Evolutionary conservation across 164 flowering plant species (phyloP).

Genomic region (Cinnamomum micranthum): DNA sequence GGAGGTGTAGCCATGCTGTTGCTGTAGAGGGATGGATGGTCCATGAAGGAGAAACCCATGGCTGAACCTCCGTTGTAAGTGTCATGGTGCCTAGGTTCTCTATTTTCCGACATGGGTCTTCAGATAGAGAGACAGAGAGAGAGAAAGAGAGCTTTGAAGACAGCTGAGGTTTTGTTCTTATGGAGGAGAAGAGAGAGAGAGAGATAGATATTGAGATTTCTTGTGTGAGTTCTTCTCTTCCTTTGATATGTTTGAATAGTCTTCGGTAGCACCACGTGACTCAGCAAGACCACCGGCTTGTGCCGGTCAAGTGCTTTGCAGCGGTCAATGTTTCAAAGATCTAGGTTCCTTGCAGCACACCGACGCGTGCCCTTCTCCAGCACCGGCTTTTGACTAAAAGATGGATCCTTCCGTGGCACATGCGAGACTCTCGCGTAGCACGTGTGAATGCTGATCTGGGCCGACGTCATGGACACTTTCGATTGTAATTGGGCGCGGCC

Average conservation of each 20-base stretch:
- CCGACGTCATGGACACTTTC: constrained; percentile 9
- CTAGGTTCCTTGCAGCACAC: background rate
- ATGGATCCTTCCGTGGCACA: constrained; percentile 20
- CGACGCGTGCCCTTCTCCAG: constrained; percentile 24
- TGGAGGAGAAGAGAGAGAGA: background rate
- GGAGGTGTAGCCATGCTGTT: background rate
- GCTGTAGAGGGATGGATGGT: background rate
- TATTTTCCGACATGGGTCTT: constrained; percentile 30
- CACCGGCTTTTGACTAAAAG: constrained; percentile 42
- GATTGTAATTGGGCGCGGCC: constrained; percentile 3
- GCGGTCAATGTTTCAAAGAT: constrained; percentile 28
- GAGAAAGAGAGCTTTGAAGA: background rate
- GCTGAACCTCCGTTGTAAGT: background rate
- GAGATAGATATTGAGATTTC: background rate
- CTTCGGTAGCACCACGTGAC: background rate
- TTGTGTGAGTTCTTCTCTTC: background rate
- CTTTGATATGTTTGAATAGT: background rate
- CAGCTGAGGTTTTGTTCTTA: background rate
- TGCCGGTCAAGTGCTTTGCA: background rate
- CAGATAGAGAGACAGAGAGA: background rate
- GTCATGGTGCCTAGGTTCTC: constrained; percentile 28
- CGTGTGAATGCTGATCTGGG: constrained; percentile 3
- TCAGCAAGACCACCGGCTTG: constrained; percentile 18
- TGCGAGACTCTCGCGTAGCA: constrained; percentile 6
- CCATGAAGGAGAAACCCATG: constrained; percentile 2